Percentiles rank a stretch among this genome's conserved stretches.
These are phyloP conservation scores for Suhomyces anneliseae DNA, from an alignment of 1,139 yeast species.

Conservation along the genomic window DNA sequence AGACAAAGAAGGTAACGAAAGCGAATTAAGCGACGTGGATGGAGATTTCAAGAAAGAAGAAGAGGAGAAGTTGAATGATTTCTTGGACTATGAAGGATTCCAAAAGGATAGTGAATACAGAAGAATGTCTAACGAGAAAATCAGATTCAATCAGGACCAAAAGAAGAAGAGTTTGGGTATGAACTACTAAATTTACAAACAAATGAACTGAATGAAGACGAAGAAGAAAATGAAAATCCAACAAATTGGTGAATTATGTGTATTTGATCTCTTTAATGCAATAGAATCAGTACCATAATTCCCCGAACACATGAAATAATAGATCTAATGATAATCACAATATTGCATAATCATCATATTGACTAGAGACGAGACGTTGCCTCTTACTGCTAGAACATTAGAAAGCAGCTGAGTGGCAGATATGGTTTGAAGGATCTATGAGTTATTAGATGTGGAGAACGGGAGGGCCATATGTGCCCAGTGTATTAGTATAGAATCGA, in stretches of 20 bases:
- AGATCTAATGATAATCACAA: too few species aligned
- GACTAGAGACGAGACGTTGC: too few species aligned
- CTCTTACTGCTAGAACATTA: too few species aligned
- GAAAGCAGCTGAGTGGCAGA: too few species aligned
- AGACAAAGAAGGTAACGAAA: slow-evolving; percentile 18
- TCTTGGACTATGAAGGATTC: slow-evolving; percentile 15
- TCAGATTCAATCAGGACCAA: slow-evolving; percentile 7
- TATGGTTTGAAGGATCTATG: background rate
- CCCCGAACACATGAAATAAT: too few species aligned
- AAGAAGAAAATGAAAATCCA: too few species aligned
- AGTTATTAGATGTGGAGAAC: background rate
- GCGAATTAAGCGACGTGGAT: slow-evolving; percentile 26
- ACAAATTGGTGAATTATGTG: too few species aligned
- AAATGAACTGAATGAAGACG: too few species aligned
- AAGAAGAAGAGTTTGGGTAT: slow-evolving; percentile 12
- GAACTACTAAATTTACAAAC: slow-evolving; percentile 9
- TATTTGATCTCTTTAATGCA: too few species aligned
- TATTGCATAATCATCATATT: too few species aligned
- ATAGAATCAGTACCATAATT: too few species aligned
- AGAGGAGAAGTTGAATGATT: slow-evolving; percentile 15
- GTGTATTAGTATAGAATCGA: background rate
- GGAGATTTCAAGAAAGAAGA: slow-evolving; percentile 19
- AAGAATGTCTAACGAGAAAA: slow-evolving; percentile 11
- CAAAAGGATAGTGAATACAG: slow-evolving; percentile 12
- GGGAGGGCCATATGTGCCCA: background rate